Base-by-base conservation (phyloP, 1,284 basidiomycete species). In the Malassezia dermatis region DNA sequence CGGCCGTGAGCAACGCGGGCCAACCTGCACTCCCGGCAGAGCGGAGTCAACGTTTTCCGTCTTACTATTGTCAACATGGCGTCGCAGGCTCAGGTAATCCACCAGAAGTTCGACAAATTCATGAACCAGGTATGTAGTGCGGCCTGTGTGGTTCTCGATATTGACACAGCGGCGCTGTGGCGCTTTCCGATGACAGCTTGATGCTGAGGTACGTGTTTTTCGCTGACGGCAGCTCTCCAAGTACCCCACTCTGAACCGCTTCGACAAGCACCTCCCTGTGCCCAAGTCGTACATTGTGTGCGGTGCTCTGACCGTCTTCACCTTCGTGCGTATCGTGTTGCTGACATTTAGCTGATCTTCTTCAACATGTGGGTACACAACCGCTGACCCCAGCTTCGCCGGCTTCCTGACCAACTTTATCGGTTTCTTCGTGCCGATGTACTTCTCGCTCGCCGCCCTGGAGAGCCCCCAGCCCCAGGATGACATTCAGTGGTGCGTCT, bases 281-380 rank as follows among this genome's bases (percentile, higher is more conserved):
- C 91, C 93, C 67, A 96, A 96, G 82, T 82, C 88, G 17, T 91
- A 93, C 77, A 81, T 84, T 62, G 88, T 87, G 67, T 78, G 95
- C 66, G 88, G 86, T 58, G 80, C 81, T 61, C 79, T 84, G 60
- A 67, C 79, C 53, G 76, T 90, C 73, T 73, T 77, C 63, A 68
- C 69, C 47, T 51, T 73, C 31, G 67, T 72, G 56, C 45, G 54
- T 60, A 44, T 21, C 23, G 8, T 28, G 35, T 43, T 8, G 5
- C 51, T 51, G 23, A 40, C 21, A 1, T 11, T 71, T 78, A 79
- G 78, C 58, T 79, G 68, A 76, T 74, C 58, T 72, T 71, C 64
- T 73, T 72, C 59, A 71, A 74, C 71, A 69, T 72, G 66, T 68
- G 32, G 4, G 23, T 27, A 30, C 45, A 6, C 21, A 32, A 15